Base-by-base conservation (phyloP, 2,329 filamentous ascomycete species). In the Aureobasidium lini region DNA sequence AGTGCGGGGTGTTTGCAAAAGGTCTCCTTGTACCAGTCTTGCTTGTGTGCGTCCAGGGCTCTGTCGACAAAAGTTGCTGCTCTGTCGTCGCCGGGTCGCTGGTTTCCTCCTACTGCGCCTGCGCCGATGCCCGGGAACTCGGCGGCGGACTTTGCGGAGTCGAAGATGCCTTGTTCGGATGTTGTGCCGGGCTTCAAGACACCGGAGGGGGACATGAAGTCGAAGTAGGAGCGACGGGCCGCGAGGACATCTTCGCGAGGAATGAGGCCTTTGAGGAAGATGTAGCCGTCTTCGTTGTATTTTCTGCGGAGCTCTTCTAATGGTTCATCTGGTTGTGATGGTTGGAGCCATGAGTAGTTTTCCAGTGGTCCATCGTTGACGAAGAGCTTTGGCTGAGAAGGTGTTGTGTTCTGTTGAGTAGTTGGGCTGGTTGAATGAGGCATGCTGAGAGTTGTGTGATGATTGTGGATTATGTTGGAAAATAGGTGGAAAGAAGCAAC, bases 241-340 rank as follows among this genome's bases (percentile, higher is more conserved):
- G 74, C 70, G 16, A 76, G 65, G 5, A 79, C 76, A 57, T 75
- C 73, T 48, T 72, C 70, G n/a, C 75, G 68, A 6, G 75, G 75
- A 23, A 78, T 63, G 6, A 77, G 59, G 6, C 70, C 68, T 53
- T 77, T 77, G 36, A 78, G 64, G 60, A 72, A 76, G 29, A 78
- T 62, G 62, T 77, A 77, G 29, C 57, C 57, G 39, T 59, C 44
- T 31, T 40, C 8, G 7, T 50, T 29, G 34, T 53, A 54, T 29
- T 40, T 47, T 6, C n/a, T 29, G 29, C 48, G 57, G 32, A 60
- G 47, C n/a, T 18, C 31, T 15, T 49, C 48, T n/a, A 60, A 23
- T 29, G 57, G 57, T 31, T 53, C 57, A 28, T 40, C 42, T n/a
- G 57, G 37, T 10, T n/a, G 29, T 36, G 48, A 46, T 10, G 57